These are phyloP conservation scores for Penicillium paxilli DNA, from an alignment of 495 filamentous ascomycete species.

Conservation along the genomic window DNA sequence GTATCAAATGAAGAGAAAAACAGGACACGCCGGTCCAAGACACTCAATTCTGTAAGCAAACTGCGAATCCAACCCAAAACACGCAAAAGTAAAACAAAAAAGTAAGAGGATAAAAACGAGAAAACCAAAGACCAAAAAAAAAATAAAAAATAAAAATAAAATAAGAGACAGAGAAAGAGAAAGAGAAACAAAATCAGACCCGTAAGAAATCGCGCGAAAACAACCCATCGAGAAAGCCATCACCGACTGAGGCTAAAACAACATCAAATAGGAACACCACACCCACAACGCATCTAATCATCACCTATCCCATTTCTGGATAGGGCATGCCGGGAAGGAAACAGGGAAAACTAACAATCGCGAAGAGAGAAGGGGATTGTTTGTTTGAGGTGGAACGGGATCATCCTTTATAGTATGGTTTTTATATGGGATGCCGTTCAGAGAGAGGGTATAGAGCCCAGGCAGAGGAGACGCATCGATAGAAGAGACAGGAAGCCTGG, in stretches of 20 bases:
- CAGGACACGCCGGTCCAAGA: neutral
- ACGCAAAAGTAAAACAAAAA: neutral
- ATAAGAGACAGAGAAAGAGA: too few species aligned
- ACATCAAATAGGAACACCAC: neutral
- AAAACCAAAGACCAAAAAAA: neutral
- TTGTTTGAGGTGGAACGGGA: too few species aligned
- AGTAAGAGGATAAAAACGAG: neutral
- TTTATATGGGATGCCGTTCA: too few species aligned
- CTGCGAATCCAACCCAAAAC: neutral
- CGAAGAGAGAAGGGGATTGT: neutral
- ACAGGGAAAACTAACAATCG: neutral
- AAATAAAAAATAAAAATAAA: neutral
- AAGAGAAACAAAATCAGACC: too few species aligned
- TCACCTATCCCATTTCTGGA: neutral
- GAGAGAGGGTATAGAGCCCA: neutral
- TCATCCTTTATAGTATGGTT: too few species aligned
- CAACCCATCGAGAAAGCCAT: neutral
- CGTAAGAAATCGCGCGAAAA: neutral
- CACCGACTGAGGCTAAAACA: neutral
- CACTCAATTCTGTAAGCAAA: neutral
- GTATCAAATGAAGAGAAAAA: neutral
- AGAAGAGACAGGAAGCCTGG: neutral
- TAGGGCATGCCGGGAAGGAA: neutral
- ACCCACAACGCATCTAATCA: neutral
- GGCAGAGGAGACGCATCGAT: neutral